Base-by-base conservation (phyloP, 768 basidiomycete species). In the Sarcomyxa edulis region DNA sequence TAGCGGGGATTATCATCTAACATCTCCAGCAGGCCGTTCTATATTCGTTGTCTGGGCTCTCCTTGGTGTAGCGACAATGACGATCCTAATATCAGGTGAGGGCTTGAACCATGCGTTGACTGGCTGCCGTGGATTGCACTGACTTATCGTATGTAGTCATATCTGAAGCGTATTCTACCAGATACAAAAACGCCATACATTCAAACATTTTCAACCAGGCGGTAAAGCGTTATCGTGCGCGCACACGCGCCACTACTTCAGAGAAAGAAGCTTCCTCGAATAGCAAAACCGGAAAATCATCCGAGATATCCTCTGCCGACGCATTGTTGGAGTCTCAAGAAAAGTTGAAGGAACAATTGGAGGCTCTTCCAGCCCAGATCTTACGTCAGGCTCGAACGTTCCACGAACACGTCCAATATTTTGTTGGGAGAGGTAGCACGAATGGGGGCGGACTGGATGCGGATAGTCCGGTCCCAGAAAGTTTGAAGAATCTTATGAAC, bases 41-140 rank as follows among this genome's bases (percentile, higher is more conserved):
- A 68, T 90, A 23, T 90, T 90, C 53, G 71, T 88, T 27, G 74
- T 77, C 3, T 89, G 87, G 87, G 82, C 86, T 0, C 56, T 90
- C 24, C 58, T 87, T 6, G 88, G 85, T 11, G 80, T 88, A 10
- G 84, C 69, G 1, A 76, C 83, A 1, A 75, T 89, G 76, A 85
- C 87, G 0, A 76, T 84, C 19, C 64, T 88, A 10, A 69, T 88
- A 42, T 81, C 85, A 6, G 73, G 84, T 84, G 29, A 6, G 73
- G 58, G 32, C 7, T 6, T 8, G 23, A 14, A 10, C 25, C n/a
- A n/a, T n/a, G n/a, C n/a, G n/a, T 30, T 22, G 21, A n/a, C 37
- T 25, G n/a, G 11, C 22, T 19, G 8, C 20, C 33, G 23, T 33
- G 22, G 21, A 9, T 18, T 36, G 10, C 18, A 2, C 10, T 8